phyloP scores from a whole-genome alignment of 1,284 basidiomycete genomes.

The Leccinum angustisporum region DNA sequence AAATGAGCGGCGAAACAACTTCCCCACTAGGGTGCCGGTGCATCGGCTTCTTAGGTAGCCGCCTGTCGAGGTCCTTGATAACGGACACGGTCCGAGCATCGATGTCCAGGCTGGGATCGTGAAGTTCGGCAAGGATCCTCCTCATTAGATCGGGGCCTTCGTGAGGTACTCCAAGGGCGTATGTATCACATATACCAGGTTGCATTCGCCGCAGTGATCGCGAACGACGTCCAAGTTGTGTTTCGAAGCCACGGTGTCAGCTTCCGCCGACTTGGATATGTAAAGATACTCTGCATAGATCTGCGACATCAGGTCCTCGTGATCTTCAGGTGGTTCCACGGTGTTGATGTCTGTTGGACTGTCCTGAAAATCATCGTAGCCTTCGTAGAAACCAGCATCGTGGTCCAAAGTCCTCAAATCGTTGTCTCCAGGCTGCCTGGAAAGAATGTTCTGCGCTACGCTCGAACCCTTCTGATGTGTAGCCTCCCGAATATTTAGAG shows the following conservation, averaged over 20 bases:
- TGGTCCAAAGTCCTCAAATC: neutral
- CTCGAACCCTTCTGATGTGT: neutral
- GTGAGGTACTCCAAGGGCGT: neutral
- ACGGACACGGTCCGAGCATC: slow-evolving; percentile 24
- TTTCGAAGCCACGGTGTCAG: neutral
- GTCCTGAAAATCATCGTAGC: neutral
- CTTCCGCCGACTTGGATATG: neutral
- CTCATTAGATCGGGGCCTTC: slow-evolving; percentile 14
- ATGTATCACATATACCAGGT: neutral
- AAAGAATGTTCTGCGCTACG: neutral
- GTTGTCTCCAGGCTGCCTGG: neutral
- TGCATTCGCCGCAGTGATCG: neutral
- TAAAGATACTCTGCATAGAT: neutral
- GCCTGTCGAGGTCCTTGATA: slow-evolving; percentile 48
- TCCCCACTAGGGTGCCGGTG: slow-evolving; percentile 46
- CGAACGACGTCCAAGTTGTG: neutral
- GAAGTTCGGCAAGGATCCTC: slow-evolving; percentile 20
- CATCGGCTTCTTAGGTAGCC: slow-evolving; percentile 41
- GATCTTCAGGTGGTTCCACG: neutral
- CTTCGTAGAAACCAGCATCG: neutral
- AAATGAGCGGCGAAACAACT: slow-evolving; percentile 54
- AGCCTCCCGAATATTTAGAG: neutral
- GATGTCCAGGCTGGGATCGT: slow-evolving; percentile 13
- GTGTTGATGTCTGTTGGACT: neutral
- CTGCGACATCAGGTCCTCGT: neutral